Evolutionary conservation across 345 rosid species (phyloP), one percentile per base, ranked within the genome.

Genomic region (Arabidopsis suecica): DNA sequence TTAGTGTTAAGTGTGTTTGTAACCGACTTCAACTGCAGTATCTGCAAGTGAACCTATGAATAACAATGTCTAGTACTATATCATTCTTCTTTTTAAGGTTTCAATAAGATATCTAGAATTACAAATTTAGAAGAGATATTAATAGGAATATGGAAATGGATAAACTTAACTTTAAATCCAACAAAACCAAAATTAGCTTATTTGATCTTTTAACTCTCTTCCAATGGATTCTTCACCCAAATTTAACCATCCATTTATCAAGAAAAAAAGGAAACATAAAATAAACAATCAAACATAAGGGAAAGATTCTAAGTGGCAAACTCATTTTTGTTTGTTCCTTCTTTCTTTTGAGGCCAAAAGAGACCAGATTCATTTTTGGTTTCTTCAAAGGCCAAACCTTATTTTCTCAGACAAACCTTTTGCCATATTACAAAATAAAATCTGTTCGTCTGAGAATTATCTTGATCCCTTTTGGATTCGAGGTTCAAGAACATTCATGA

Each of bases 291-390:
- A 71, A 40, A 59, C 20, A 64, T 28, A 45, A 61, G 56, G 12
- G 41, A 68, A 49, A 38, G 22, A 36, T 62, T 45, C 34, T 22
- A 33, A 49, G 48, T 71, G 65, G 55, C 62, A 57, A 65, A 56
- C 36, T 78, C 49, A 47, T 32, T 58, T 48, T 53, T 72, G 38
- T 40, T 14, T 49, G 68, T 67, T 69, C 62, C 64, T 59, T 63
- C 30, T 59, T 59, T 72, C 45, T 74, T 73, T 70, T 50, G 76
- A 82, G 80, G 81, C 73, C 77, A 71, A 66, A 77, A 78, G 77
- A 78, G 65, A 81, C 85, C 89, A 76, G 76, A 68, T 74, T 69
- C 42, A 61, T 72, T 61, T 80, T 80, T 80, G 84, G 85, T 77
- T 72, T 80, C 84, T 76, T 82, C 78, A 69, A 45, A 70, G 74